Evolutionary conservation across 495 filamentous ascomycete species (phyloP).

Genomic region (Darksidea phi): DNA sequence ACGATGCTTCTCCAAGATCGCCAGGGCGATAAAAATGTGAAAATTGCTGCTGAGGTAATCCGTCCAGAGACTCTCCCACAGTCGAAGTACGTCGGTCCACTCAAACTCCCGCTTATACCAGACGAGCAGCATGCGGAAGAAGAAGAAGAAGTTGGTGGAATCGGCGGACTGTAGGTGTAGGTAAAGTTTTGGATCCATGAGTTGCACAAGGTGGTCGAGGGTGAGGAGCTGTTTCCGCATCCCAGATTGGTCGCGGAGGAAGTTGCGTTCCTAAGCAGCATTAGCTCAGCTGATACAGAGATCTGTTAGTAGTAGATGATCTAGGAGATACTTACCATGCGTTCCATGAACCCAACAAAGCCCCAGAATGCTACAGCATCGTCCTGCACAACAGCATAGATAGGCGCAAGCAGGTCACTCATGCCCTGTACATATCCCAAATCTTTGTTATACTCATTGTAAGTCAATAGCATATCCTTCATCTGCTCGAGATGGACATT

Average conservation of each 20-base stretch:
- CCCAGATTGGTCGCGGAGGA: conserved; percentile 89
- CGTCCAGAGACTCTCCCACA: conserved; percentile 96
- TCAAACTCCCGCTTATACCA: conserved; percentile 98
- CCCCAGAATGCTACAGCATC: conserved; percentile 97
- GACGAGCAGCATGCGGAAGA: conserved; percentile 96
- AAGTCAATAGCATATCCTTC: conserved; percentile 98
- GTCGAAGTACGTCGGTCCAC: conserved; percentile 78
- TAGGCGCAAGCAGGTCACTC: conserved; percentile 92
- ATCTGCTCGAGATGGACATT: conserved; percentile 98
- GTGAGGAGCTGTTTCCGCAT: conserved; percentile 90
- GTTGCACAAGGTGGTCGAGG: conserved; percentile 87
- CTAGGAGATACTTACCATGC: conserved; percentile 60
- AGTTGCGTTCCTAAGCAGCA: conserved; percentile 73
- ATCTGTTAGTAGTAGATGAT: too few species aligned
- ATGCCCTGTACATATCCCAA: conserved; percentile 98
- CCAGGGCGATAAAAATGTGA: conserved; percentile 90
- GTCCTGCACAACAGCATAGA: conserved; percentile 96
- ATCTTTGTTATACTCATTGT: conserved; percentile 93
- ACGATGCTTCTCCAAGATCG: conserved; percentile 93
- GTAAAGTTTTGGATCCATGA: conserved; percentile 95
- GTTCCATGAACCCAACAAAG: conserved; percentile 92
- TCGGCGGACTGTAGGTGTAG: conserved; percentile 84
- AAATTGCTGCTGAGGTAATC: conserved; percentile 85
- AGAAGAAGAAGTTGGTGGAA: conserved; percentile 98
- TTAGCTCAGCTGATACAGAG: not conserved